Base-by-base conservation (phyloP, 2,329 filamentous ascomycete species). In the Fusarium azukiicola region DNA sequence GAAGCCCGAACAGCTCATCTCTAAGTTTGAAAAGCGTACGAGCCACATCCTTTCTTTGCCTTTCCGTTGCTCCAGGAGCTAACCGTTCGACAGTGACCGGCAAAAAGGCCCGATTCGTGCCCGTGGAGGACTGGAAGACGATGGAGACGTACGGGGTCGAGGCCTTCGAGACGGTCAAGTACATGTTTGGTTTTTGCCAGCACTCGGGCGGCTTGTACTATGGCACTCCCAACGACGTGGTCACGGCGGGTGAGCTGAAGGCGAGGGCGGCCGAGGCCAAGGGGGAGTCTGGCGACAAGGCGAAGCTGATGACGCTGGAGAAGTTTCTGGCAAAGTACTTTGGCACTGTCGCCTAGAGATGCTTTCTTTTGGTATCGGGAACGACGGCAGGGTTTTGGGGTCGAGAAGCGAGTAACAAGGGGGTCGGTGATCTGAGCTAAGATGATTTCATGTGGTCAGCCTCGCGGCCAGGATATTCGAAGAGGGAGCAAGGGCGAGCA, bases 131-230 rank as follows among this genome's bases (percentile, higher is more conserved):
- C 58, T 86, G 86, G 86, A 80, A 80, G 72, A 71, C 78, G 5
- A 80, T 87, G 71, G 81, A 87, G 67, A 87, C 84, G 4, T 83
- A 84, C 49, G 86, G 84, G 1, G 79, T 83, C 4, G 76, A 77
- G 16, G 79, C 81, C n/a, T 80, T 87, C n/a, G 84, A 87, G 69
- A 86, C 86, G 13, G 82, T 85, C 71, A 87, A 87, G 74, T 77
- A 82, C 58, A 85, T 87, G 80, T 88, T 87, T 71, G 83, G 83
- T 14, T 87, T 87, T 69, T 84, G 84, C 32, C 86, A 87, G 74
- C 58, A 81, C 27, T 84, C 85, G 3, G 85, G 82, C 3, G 85
- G 86, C 10, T 67, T 81, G 61, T 87, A 87, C 72, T 86, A 85
- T 72, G 82, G 84, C 16, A 72, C 77, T 12, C 80, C 82, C 7